Conservation (phyloP, 1,284 basidiomycete genomes). For the Moniliophthora roreri region DNA sequence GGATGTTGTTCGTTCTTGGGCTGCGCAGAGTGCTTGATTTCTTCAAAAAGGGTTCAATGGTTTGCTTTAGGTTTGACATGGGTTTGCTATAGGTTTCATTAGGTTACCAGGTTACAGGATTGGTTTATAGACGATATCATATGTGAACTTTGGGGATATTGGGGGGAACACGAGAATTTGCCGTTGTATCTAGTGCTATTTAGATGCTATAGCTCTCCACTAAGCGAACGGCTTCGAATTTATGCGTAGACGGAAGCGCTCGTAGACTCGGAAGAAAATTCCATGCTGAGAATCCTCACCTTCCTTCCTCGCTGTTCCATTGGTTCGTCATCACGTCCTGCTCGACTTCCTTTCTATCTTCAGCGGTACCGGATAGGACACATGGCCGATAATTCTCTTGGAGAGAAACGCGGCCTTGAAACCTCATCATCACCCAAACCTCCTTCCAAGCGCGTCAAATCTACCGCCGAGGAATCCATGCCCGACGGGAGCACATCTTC, state of each 20-base stretch:
- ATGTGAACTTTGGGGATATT: too few relatives aligned
- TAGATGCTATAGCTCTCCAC: too few relatives aligned
- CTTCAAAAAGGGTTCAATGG: neutral
- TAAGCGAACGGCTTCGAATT: too few relatives aligned
- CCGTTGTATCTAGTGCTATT: too few relatives aligned
- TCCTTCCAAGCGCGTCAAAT: slow-evolving; percentile 9
- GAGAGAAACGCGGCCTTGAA: slow-evolving; percentile 2
- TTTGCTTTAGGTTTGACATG: neutral
- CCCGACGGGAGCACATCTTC: neutral
- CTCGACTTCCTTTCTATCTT: neutral
- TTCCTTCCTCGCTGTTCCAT: neutral
- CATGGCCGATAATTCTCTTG: slow-evolving; percentile 1
- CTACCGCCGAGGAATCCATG: neutral
- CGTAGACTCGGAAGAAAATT: too few relatives aligned
- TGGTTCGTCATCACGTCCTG: neutral
- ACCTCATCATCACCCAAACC: neutral
- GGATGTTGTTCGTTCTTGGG: slow-evolving; percentile 26
- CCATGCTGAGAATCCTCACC: too few relatives aligned
- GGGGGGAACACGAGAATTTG: too few relatives aligned
- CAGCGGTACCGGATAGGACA: neutral
- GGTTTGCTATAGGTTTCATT: neutral
- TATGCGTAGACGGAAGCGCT: too few relatives aligned
- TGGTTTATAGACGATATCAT: neutral
- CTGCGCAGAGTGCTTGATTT: neutral
- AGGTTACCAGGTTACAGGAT: neutral